A percentile compares a stretch with the other conserved stretches of the same genome.
Evolutionary conservation across 352 stramenopile genomes (phyloP).

Genomic region (Phytopythium sindhum): DNA sequence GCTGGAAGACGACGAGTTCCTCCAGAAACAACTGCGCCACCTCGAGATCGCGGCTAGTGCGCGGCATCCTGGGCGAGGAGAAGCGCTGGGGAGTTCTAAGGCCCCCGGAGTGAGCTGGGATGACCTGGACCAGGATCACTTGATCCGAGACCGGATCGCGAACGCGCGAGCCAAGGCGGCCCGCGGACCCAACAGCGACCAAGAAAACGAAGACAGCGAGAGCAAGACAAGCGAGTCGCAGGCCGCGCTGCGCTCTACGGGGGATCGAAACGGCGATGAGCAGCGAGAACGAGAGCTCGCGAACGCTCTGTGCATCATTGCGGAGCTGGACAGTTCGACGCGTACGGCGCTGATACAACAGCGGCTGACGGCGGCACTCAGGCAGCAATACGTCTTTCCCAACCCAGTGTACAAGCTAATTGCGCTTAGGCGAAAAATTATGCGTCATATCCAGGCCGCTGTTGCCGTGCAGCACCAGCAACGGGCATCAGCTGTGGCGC

Average conservation of each 20-base stretch:
- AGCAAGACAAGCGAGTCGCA: conserved; percentile 3
- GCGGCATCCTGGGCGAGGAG: conserved; percentile 11
- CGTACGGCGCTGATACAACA: conserved; percentile 38
- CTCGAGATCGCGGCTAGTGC: conserved; percentile 45
- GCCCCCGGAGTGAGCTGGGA: not conserved
- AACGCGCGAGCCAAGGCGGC: conserved; percentile 18
- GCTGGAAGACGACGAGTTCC: conserved; percentile 62
- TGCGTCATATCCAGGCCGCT: conserved; percentile 56
- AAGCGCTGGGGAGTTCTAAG: not conserved
- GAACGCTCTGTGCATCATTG: conserved; percentile 52
- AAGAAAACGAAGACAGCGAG: conserved; percentile 21
- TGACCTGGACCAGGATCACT: conserved; percentile 11
- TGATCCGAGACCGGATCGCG: conserved; percentile 20
- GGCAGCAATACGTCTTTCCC: conserved; percentile 31
- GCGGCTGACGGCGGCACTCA: conserved; percentile 46
- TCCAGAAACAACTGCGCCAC: conserved; percentile 60
- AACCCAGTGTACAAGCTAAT: conserved; percentile 62
- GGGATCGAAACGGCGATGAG: conserved; percentile 9
- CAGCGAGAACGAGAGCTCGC: conserved; percentile 33
- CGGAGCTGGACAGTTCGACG: conserved; percentile 38
- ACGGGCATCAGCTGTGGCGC: conserved; percentile 18
- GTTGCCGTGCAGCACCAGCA: conserved; percentile 44
- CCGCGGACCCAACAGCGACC: conserved; percentile 15
- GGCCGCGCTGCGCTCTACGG: not conserved
- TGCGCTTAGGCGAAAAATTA: conserved; percentile 44